Conservation (phyloP, 495 filamentous ascomycete genomes). For the Wilcoxina mikolae region DNA sequence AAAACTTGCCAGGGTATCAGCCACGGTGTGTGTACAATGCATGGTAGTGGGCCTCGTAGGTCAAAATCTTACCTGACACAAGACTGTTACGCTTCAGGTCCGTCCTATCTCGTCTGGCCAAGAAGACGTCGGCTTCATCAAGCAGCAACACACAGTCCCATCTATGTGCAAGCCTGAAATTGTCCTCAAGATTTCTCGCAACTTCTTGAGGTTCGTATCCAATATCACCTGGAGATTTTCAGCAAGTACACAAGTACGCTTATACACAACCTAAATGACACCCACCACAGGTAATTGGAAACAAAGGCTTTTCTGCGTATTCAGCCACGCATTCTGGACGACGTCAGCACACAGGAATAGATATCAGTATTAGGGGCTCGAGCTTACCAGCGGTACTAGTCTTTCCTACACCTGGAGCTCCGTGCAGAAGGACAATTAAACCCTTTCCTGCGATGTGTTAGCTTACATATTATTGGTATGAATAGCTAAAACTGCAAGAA, state of each 20-base stretch:
- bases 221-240: constrained; percentile 20
- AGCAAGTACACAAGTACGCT: neutral
- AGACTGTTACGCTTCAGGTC: constrained; percentile 39
- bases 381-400: constrained; percentile 10
- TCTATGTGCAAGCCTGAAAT: constrained; percentile 32
- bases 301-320: constrained; percentile 5
- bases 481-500: neutral
- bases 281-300: constrained; percentile 11
- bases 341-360: neutral
- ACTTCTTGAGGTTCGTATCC: constrained; percentile 32
- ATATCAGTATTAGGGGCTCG: no score
- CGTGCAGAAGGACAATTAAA: constrained; percentile 25
- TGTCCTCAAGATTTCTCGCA: constrained; percentile 32
- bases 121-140: constrained; percentile 46
- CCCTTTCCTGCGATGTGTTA: constrained; percentile 36
- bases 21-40: no score
- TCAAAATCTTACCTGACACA: constrained; percentile 29
- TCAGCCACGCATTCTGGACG: constrained; percentile 13
- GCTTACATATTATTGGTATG: neutral
- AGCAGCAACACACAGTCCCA: constrained; percentile 41
- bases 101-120: constrained; percentile 31
- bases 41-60: neutral
- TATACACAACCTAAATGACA: neutral
- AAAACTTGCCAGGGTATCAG: constrained; percentile 31
- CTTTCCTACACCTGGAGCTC: constrained; percentile 13